These are phyloP conservation scores for Trichosanthes cucumerina DNA, from an alignment of 306 rosid genomes.

Conservation along the genomic window DNA sequence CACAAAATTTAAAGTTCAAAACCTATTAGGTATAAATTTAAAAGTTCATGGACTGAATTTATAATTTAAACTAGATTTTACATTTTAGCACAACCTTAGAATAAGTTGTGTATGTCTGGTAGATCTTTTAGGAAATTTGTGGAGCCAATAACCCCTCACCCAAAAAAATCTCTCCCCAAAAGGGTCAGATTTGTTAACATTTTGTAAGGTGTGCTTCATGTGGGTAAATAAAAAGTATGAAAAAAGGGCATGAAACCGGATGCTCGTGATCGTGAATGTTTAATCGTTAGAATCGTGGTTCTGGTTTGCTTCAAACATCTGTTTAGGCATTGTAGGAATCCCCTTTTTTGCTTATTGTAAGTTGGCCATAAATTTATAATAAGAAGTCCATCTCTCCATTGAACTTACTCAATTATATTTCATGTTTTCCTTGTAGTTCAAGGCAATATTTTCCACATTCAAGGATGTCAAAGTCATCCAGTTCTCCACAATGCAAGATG, in stretches of 20 bases:
- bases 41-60: too few relatives aligned
- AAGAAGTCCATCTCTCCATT: not conserved
- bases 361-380: not conserved
- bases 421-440: slow-evolving; percentile 40
- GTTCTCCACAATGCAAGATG: slow-evolving; percentile 87
- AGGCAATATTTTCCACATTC: slow-evolving; percentile 57
- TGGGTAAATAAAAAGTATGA: not conserved
- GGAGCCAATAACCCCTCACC: not conserved
- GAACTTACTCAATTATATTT: slow-evolving; percentile 14
- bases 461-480: slow-evolving; percentile 80
- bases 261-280: not conserved
- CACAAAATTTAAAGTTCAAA: too few relatives aligned
- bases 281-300: not conserved
- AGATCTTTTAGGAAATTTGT: not conserved
- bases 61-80: too few relatives aligned
- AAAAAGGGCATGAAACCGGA: not conserved
- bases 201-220: not conserved
- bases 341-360: not conserved
- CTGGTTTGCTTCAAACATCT: not conserved
- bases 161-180: too few relatives aligned
- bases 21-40: too few relatives aligned
- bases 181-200: not conserved
- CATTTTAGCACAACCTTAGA: too few relatives aligned
- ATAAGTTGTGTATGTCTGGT: too few relatives aligned
- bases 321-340: not conserved